Percentiles rank a stretch among this genome's conserved stretches.
phyloP scores from a whole-genome alignment of 2,329 filamentous ascomycete genomes.

The Berkeleyomyces basicola region DNA sequence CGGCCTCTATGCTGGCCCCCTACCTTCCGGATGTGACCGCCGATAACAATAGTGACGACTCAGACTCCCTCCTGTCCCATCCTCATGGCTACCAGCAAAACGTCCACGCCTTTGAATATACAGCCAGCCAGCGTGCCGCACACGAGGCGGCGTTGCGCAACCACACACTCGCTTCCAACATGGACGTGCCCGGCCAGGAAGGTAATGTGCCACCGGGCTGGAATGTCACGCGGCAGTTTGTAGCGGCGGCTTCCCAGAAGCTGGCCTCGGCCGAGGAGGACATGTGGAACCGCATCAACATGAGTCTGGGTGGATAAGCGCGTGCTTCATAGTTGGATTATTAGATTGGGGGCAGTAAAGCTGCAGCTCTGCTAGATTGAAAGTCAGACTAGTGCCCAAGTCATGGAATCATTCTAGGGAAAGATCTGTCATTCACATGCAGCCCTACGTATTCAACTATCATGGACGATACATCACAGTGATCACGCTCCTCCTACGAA shows the following conservation, averaged over 20 bases:
- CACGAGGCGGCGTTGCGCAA: slow-evolving; percentile 22
- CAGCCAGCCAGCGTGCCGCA: slow-evolving; percentile 29
- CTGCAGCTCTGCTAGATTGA: background rate
- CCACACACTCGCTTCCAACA: slow-evolving; percentile 14
- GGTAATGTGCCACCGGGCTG: slow-evolving; percentile 40
- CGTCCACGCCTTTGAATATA: slow-evolving; percentile 33
- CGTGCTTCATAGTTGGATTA: background rate
- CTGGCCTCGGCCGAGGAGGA: slow-evolving; percentile 42
- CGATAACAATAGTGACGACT: slow-evolving; percentile 23
- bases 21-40: background rate
- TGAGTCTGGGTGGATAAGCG: background rate
- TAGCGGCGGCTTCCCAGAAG: slow-evolving; percentile 37
- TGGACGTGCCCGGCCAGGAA: slow-evolving; percentile 22
- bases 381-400: background rate
- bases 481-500: no score
- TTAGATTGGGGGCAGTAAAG: background rate
- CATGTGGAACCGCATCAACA: slow-evolving; percentile 32
- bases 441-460: no score
- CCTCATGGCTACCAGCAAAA: slow-evolving; percentile 43
- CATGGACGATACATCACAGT: no score
- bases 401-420: no score
- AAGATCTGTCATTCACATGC: no score
- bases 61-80: slow-evolving; percentile 25
- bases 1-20: background rate
- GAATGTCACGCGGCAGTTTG: slow-evolving; percentile 28